Percentiles rank a stretch among this genome's conserved stretches.
Evolutionary conservation across 163 green algal species (phyloP).

Genomic region (Volvox carteri): DNA sequence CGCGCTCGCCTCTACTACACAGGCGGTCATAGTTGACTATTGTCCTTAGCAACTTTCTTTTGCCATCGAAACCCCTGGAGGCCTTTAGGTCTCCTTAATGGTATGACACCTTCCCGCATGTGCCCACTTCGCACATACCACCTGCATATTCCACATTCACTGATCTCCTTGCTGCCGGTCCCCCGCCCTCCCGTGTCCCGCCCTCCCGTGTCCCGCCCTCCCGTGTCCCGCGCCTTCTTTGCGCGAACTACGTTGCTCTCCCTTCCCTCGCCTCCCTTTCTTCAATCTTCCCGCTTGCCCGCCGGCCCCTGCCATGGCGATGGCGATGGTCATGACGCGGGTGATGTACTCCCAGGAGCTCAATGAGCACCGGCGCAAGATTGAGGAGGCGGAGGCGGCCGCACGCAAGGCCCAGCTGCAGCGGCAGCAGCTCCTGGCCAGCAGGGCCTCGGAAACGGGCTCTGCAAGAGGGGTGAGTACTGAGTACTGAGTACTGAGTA

Average conservation of each 20-base stretch:
- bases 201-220: background rate
- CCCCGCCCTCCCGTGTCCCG: background rate
- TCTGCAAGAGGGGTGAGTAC: background rate
- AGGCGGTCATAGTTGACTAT: too few relatives aligned
- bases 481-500: background rate
- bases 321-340: too few relatives aligned
- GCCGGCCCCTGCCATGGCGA: too few relatives aligned
- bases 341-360: conserved; percentile 53
- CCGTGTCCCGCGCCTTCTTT: background rate
- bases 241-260: background rate
- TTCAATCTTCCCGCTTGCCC: background rate
- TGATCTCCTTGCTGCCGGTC: background rate
- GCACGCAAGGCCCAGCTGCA: conserved; percentile 29
- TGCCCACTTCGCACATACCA: too few relatives aligned
- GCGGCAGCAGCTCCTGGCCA: conserved; percentile 26
- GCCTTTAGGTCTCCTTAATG: too few relatives aligned
- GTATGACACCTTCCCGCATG: too few relatives aligned
- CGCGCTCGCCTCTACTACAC: background rate
- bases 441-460: background rate
- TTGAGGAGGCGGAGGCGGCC: conserved; percentile 36
- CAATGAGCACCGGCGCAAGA: conserved; percentile 36
- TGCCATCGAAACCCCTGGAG: too few relatives aligned
- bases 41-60: too few relatives aligned
- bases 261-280: background rate
- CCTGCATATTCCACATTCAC: too few relatives aligned